A percentile compares a stretch with the other conserved stretches of the same genome.
These are phyloP conservation scores for Ceratobasidium sp. DNA, from an alignment of 1,284 basidiomycete species.

Conservation along the genomic window DNA sequence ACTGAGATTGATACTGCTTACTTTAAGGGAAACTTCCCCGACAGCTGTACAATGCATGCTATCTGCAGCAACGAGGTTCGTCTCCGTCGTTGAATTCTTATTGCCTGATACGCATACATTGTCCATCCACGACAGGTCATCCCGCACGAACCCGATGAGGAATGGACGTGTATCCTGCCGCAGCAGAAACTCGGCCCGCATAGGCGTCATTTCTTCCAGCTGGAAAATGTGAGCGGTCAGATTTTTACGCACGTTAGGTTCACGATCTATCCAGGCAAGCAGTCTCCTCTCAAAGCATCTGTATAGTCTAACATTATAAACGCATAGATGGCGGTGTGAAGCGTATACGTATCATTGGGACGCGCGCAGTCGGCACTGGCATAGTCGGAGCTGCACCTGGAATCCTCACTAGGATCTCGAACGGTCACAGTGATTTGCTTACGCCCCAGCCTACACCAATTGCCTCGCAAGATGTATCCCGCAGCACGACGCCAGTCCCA, in stretches of 20 bases:
- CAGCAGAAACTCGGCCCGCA: conserved; percentile 88
- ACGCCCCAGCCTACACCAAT: conserved; percentile 24
- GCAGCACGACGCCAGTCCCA: conserved; percentile 28
- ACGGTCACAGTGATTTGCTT: conserved; percentile 13
- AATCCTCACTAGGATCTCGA: conserved; percentile 42
- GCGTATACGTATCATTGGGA: conserved; percentile 85
- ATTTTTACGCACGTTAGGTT: conserved; percentile 86
- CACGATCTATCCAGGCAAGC: conserved; percentile 80
- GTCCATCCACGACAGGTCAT: conserved; percentile 27
- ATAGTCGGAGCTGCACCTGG: conserved; percentile 26
- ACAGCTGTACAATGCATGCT: conserved; percentile 86
- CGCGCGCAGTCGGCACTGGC: conserved; percentile 56
- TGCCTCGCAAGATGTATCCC: conserved; percentile 20
- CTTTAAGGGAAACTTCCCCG: conserved; percentile 97
- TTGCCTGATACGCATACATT: background rate
- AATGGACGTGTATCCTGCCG: conserved; percentile 81
- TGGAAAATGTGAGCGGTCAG: conserved; percentile 69
- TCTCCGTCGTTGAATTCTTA: conserved; percentile 51
- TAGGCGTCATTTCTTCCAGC: conserved; percentile 87
- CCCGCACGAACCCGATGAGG: conserved; percentile 49
- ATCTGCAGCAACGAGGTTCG: conserved; percentile 60
- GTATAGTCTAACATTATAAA: background rate
- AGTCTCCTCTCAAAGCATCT: background rate
- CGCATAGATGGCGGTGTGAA: conserved; percentile 89
- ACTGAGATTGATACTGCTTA: conserved; percentile 94